Evolutionary conservation across 2,329 filamentous ascomycete species (phyloP).

Genomic region (Sporothrix globosa): DNA sequence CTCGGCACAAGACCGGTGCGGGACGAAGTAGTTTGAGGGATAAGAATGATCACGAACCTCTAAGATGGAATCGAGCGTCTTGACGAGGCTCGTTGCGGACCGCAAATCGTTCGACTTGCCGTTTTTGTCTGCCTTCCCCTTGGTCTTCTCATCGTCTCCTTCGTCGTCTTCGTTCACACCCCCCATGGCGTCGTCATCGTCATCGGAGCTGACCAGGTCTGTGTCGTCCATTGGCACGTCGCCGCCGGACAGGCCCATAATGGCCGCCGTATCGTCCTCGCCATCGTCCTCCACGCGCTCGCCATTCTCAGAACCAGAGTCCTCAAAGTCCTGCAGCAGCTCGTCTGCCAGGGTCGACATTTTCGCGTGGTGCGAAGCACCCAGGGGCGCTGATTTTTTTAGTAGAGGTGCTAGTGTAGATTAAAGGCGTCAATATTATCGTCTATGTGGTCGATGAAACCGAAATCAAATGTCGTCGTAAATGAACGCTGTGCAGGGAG

Average conservation of each 20-base stretch:
- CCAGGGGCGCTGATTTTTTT: background rate
- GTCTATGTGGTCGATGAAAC: too few species aligned
- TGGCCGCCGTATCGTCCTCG: conserved; percentile 48
- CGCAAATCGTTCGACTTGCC: conserved; percentile 75
- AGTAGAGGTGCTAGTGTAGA: background rate
- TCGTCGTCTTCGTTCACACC: conserved; percentile 53
- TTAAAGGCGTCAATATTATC: too few species aligned
- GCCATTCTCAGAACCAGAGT: conserved; percentile 77
- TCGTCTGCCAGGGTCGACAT: conserved; percentile 96
- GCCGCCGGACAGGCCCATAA: conserved; percentile 45
- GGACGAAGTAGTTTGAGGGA: conserved; percentile 4
- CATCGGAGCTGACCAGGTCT: conserved; percentile 60
- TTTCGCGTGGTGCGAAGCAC: conserved; percentile 17
- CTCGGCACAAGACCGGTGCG: background rate
- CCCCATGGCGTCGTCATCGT: conserved; percentile 61
- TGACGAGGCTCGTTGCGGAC: conserved; percentile 78
- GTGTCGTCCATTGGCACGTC: conserved; percentile 64
- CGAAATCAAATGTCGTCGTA: background rate
- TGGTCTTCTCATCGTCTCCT: conserved; percentile 64
- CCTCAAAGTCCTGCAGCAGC: conserved; percentile 87
- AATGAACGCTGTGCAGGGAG: background rate
- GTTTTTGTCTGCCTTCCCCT: conserved; percentile 82
- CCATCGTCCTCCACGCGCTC: conserved; percentile 59
- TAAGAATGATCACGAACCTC: conserved; percentile 64
- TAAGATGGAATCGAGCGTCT: conserved; percentile 76